Base-by-base conservation (phyloP, 306 rosid species). In the Oemleria cerasiformis region DNA sequence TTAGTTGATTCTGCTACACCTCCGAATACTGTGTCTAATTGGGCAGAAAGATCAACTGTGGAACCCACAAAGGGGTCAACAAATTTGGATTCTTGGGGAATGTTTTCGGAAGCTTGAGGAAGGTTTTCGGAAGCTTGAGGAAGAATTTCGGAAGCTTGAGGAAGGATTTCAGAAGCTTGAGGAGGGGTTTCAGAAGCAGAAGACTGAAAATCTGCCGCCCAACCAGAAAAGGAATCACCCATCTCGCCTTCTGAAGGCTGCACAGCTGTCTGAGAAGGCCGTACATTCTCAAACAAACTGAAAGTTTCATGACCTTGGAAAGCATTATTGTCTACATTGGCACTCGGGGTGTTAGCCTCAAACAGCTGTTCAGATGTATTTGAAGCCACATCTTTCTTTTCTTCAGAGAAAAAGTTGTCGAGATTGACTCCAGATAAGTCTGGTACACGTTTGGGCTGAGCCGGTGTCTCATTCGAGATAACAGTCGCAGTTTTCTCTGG, bases 131-230 rank as follows among this genome's bases (percentile, higher is more conserved):
- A 13, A 58, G 63, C 40, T 13, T 30, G 63, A 19, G 43, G 77
- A 79, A 61, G 45, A 38, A 62, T 75, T 72, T 72, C 83, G 70
- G 89, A 72, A 79, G 83, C 75, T 20, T 2, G 60, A 9, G 60
- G 60, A 21, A 55, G 60, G 16, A 1, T 20, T 21, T 55, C 60
- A 21, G 60, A 56, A 55, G 61, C 61, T 50, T 0, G 56, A 25
- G 41, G 76, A 63, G 71, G 12, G 54, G 88, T 74, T 65, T 82
- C 79, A 23, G 62, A 56, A 56, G 38, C 62, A 75, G 81, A 86
- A 69, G 80, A 68, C 73, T 78, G 86, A 75, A 94, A 89, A 78
- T 76, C 79, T 38, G 95, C 87, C 56, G 78, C 91, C 97, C 97
- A 91, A 82, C 82, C 77, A 21, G 93, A 88, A 90, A 81, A 75